Evolutionary conservation across 2,329 filamentous ascomycete genomes (phyloP).

Genomic region (Pezicula radicicola): DNA sequence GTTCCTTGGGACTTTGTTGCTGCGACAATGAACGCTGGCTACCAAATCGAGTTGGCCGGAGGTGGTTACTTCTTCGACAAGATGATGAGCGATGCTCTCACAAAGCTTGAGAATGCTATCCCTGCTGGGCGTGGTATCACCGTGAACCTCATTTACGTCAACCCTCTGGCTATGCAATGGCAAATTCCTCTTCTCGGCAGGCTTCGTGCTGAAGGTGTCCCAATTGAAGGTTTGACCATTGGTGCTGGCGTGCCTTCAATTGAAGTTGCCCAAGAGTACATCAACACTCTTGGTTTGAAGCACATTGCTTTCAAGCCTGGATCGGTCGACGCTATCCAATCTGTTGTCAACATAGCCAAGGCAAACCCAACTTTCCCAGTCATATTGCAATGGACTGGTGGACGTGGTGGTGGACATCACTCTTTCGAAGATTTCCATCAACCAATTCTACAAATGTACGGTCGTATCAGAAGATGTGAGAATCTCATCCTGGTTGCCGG

Average conservation of each 20-base stretch:
- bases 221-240: slow-evolving; percentile 89
- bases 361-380: slow-evolving; percentile 94
- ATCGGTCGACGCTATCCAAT: slow-evolving; percentile 82
- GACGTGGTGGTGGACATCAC: slow-evolving; percentile 90
- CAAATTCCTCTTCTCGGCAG: slow-evolving; percentile 82
- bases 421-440: slow-evolving; percentile 95
- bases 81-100: slow-evolving; percentile 77
- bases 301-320: slow-evolving; percentile 95
- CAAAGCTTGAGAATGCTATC: slow-evolving; percentile 81
- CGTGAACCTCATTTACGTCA: slow-evolving; percentile 89
- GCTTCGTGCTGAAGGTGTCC: slow-evolving; percentile 79
- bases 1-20: slow-evolving; percentile 90
- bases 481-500: slow-evolving; percentile 90
- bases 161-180: slow-evolving; percentile 86
- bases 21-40: slow-evolving; percentile 92
- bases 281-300: slow-evolving; percentile 86
- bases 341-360: slow-evolving; percentile 88
- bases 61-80: slow-evolving; percentile 85
- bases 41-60: slow-evolving; percentile 86
- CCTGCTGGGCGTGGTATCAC: slow-evolving; percentile 84
- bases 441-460: slow-evolving; percentile 88
- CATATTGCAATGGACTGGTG: slow-evolving; percentile 91
- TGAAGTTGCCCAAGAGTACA: slow-evolving; percentile 90
- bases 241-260: slow-evolving; percentile 92
- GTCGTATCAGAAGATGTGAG: slow-evolving; percentile 76